phyloP scores from a whole-genome alignment of 495 filamentous ascomycete species.

The Podospora didyma region DNA sequence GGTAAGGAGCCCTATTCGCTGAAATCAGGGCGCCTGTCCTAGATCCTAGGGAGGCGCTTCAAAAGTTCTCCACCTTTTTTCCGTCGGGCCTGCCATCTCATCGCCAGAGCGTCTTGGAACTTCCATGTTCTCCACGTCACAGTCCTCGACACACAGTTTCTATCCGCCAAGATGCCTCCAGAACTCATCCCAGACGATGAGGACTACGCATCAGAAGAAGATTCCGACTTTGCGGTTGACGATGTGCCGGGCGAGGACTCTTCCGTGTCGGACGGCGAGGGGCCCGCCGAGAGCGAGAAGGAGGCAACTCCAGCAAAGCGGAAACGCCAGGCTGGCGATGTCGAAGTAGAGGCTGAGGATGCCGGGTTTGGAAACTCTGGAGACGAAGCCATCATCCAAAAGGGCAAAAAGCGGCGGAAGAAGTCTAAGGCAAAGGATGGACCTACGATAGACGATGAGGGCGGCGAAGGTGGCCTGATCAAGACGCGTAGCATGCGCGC shows the following conservation, averaged over 20 bases:
- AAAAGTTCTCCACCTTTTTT: no score
- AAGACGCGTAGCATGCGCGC: conserved; percentile 73
- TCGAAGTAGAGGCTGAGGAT: conserved; percentile 37
- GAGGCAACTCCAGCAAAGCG: conserved; percentile 23
- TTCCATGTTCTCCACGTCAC: no score
- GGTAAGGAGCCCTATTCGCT: no score
- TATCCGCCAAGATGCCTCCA: conserved; percentile 9
- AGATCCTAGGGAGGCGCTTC: no score
- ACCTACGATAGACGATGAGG: conserved; percentile 46
- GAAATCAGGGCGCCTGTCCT: no score
- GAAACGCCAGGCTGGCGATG: conserved; percentile 37
- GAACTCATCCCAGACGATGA: conserved; percentile 42
- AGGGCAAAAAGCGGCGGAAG: conserved; percentile 54
- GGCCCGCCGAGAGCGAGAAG: conserved; percentile 10
- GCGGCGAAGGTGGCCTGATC: conserved; percentile 73
- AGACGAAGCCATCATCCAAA: conserved; percentile 71
- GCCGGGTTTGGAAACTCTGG: conserved; percentile 60
- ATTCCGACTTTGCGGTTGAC: conserved; percentile 63
- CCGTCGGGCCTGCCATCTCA: no score
- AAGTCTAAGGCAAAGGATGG: conserved; percentile 48
- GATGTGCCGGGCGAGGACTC: conserved; percentile 47
- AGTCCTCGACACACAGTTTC: no score
- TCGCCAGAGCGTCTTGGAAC: no score
- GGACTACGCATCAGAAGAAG: conserved; percentile 66
- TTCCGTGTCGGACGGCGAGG: conserved; percentile 41